Conservation (phyloP, 345 rosid species). For the Luvunga scandens region DNA sequence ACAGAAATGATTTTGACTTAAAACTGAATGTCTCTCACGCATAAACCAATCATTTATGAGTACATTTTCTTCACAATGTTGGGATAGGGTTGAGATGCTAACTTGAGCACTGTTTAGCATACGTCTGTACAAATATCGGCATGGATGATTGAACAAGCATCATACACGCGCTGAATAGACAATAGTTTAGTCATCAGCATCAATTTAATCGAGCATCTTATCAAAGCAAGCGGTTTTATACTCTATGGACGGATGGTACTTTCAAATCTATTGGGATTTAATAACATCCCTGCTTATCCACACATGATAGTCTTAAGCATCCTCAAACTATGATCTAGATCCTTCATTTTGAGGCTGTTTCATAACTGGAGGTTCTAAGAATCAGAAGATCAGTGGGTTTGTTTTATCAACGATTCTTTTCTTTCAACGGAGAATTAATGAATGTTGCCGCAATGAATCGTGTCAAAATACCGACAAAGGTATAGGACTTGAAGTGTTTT, state of each 20-base stretch:
- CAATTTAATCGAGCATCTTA: no score
- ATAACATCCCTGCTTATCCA: no score
- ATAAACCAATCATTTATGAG: neutral
- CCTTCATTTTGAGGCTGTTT: neutral
- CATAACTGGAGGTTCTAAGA: neutral
- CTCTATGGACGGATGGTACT: no score
- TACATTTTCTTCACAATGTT: neutral
- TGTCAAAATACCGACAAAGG: no score
- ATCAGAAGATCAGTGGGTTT: neutral
- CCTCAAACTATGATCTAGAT: neutral
- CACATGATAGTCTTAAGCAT: no score
- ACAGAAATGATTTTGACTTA: neutral
- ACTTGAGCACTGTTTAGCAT: neutral
- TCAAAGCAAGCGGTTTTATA: neutral
- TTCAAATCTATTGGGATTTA: neutral
- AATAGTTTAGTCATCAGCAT: neutral
- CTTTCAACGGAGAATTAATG: no score
- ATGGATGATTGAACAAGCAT: neutral
- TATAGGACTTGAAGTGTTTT: neutral
- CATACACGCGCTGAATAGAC: neutral
- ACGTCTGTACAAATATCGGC: neutral
- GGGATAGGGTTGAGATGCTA: neutral
- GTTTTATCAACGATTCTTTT: no score
- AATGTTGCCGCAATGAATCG: no score
- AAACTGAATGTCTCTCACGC: neutral